A percentile compares a stretch with the other conserved stretches of the same genome.
Evolutionary conservation across 1,139 yeast genomes (phyloP).

Genomic region (Saccharomyces uvarum): DNA sequence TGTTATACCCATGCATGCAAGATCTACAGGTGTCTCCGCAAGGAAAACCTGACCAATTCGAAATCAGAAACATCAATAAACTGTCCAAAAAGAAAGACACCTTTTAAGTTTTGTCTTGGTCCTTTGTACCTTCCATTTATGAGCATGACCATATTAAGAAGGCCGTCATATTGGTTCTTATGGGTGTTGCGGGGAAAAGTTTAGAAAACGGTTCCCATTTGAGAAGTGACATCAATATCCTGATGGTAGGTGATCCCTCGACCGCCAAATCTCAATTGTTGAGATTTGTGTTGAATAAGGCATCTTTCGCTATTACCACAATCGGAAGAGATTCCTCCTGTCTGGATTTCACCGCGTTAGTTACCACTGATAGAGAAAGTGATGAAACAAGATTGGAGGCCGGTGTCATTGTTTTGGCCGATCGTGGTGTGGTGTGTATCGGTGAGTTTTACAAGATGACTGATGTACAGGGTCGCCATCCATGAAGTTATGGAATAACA

Average conservation of each 20-base stretch:
- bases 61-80: conserved; percentile 79
- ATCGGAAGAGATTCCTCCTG: conserved; percentile 99
- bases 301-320: conserved; percentile 91
- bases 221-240: conserved; percentile 90
- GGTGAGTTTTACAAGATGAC: conserved; percentile 98
- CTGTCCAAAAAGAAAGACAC: conserved; percentile 61
- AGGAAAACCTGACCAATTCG: conserved; percentile 83
- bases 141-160: conserved; percentile 88
- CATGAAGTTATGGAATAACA: conserved; percentile 99
- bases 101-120: conserved; percentile 72
- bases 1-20: too few relatives aligned
- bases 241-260: conserved; percentile 98
- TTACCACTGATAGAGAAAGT: conserved; percentile 90
- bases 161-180: conserved; percentile 81
- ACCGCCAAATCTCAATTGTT: conserved; percentile 96
- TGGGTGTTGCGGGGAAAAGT: conserved; percentile 93
- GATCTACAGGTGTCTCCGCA: too few relatives aligned
- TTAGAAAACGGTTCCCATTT: conserved; percentile 92
- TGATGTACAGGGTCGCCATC: conserved; percentile 91
- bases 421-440: conserved; percentile 93
- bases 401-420: conserved; percentile 98
- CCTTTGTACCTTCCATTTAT: conserved; percentile 91
- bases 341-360: conserved; percentile 98
- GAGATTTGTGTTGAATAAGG: conserved; percentile 89
- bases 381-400: conserved; percentile 96